Base-by-base conservation (phyloP, 2,329 filamentous ascomycete species). In the Orbilia quercus region DNA sequence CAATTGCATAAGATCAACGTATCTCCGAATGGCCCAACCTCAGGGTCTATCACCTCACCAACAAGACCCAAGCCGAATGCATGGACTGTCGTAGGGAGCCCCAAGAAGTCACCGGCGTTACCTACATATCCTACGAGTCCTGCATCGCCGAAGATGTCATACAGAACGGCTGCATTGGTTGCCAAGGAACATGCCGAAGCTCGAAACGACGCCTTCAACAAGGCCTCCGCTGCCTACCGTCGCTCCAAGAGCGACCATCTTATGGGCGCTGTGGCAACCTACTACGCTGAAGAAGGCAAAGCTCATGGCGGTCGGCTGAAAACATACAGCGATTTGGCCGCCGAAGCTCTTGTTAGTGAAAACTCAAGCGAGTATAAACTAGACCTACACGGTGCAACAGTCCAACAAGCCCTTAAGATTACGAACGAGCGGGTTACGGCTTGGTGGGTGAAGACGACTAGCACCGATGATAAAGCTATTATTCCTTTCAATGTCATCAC, bases 211-310 rank as follows among this genome's bases (percentile, higher is more conserved):
- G 75, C 76, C 0, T 77, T 75, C 23, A 51, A 75, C n/a, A 77
- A 77, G 40, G 77, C 77, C 2, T 73, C 75, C 1, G 75, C 66
- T 11, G 71, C 76, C 7, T 75, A 77, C 57, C 76, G 75, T 28
- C 76, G 70, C 50, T 78, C 77, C 23, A 77, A 65, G 47, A 75
- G 75, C 16, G 66, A 77, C 25, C 70, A 44, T 14, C 58, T 76
- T 7, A 77, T 78, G 76, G 76, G 76, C 2, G 77, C 75, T 7
- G 76, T 70, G 6, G 77, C 77, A n/a, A 75, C 76, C 18, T 76
- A 76, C 48, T 78, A 78, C 38, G 74, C 75, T 1, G 64, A 76
- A 9, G 59, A 69, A n/a, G 77, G 77, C n/a, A 75, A 75, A 47
- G 34, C 28, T 20, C 69, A 77, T 44, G 59, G 73, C 16, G 51